Evolutionary conservation across 768 basidiomycete species (phyloP), one percentile per base, ranked within the genome.

Genomic region (Pilatotrama ljubarskyi): DNA sequence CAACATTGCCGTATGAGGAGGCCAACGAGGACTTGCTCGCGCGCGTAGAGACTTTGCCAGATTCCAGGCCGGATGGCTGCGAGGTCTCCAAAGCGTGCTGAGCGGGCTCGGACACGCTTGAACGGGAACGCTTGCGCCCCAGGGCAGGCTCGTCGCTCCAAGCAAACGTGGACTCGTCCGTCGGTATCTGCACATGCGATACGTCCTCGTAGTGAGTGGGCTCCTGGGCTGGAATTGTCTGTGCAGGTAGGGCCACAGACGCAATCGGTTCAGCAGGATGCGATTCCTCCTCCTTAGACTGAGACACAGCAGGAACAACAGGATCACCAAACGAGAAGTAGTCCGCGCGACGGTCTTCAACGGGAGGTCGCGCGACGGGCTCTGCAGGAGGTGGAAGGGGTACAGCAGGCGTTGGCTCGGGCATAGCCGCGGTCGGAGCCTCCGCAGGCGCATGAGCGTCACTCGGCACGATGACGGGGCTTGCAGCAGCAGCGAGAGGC

Each of bases 1-100:
- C 38, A 3, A 66, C 62, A 26, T 68, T 65, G 2, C 69, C 69
- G 43, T 67, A 69, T 1, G 71, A 72, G 14, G 69, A 68, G 4
- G 69, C 66, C 24, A 69, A 6, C 0, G 69, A 72, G 10, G 68
- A 68, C 41, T 57, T 64, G 61, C 69, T 70, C 1, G 53, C 63
- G 29, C 51, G 67, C 1, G 65, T 62, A 7, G 66, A 68, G 32
- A 68, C 26, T 29, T 52, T 56, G 14, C 62, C 60, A 4, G 58
- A 47, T 2, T 25, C 40, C 20, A 25, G 20, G 14, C 41, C 53
- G 4, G 55, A 57, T 18, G 42, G 47, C 17, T 54, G 58, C 5
- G 60, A 49, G 1, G 48, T 6, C 35, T 58, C 56, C 10, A 37
- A 14, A 18, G 38, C 24, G 14, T 54, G 64, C 15, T 17, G 50